These are phyloP conservation scores for Exophiala spinifera DNA, from an alignment of 2,329 filamentous ascomycete genomes.

Conservation along the genomic window DNA sequence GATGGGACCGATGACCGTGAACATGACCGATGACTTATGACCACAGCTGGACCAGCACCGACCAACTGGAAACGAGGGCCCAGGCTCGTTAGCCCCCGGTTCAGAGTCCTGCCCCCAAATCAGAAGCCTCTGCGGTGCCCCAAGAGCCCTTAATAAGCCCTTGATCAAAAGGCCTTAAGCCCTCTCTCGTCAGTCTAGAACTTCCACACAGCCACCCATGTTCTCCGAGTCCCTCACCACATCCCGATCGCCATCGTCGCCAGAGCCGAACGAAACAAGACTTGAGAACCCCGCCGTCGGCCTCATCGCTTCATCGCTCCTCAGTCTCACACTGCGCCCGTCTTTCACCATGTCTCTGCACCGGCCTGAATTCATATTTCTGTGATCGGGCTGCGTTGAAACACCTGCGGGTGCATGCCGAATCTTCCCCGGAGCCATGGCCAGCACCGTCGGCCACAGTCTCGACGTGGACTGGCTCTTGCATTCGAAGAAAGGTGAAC, in stretches of 20 bases:
- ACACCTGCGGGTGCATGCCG: background rate
- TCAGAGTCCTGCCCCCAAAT: too few relatives aligned
- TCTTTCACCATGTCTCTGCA: conserved; percentile 1
- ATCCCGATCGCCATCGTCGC: background rate
- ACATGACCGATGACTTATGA: too few relatives aligned
- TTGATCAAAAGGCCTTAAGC: too few relatives aligned
- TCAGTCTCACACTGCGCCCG: background rate
- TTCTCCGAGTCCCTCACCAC: too few relatives aligned
- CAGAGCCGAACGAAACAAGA: background rate
- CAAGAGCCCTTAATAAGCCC: too few relatives aligned
- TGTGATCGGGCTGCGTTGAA: background rate
- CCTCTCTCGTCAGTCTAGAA: too few relatives aligned
- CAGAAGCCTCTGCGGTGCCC: too few relatives aligned
- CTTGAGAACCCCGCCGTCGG: conserved; percentile 12
- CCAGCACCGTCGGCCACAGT: conserved; percentile 58
- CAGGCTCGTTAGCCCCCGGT: too few relatives aligned
- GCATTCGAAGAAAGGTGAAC: conserved; percentile 74
- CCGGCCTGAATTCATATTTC: conserved; percentile 1
- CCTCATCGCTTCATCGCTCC: background rate
- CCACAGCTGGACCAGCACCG: too few relatives aligned
- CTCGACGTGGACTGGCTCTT: conserved; percentile 92
- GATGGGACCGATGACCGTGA: too few relatives aligned
- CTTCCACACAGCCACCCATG: background rate
- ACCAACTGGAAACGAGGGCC: too few relatives aligned
- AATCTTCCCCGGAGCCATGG: conserved; percentile 32